Evolutionary conservation across 2,329 filamentous ascomycete genomes (phyloP).

Genomic region (Aulographum hederae): DNA sequence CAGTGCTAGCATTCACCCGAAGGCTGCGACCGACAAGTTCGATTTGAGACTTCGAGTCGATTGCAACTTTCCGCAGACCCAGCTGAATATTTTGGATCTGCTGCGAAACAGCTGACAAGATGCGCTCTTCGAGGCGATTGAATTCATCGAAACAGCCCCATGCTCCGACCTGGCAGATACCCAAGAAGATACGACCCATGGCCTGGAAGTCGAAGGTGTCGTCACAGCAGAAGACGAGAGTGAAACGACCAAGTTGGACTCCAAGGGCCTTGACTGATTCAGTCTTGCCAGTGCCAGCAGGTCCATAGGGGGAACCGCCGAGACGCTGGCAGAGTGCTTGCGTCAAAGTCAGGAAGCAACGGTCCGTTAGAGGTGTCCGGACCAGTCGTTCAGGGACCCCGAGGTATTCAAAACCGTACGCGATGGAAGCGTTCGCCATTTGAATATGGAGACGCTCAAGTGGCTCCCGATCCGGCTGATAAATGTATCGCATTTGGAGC

Average conservation of each 20-base stretch:
- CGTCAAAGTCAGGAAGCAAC: conserved; percentile 94
- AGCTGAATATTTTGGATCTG: conserved; percentile 99
- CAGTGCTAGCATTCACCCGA: conserved; percentile 78
- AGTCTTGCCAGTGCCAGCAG: conserved; percentile 95
- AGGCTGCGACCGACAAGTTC: conserved; percentile 86
- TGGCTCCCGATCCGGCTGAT: conserved; percentile 63
- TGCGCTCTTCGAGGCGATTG: conserved; percentile 95
- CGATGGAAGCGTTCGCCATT: conserved; percentile 91
- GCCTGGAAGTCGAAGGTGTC: conserved; percentile 99
- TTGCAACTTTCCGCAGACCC: conserved; percentile 67
- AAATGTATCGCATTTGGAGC: conserved; percentile 92
- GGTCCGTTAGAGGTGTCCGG: conserved; percentile 87
- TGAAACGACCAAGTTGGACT: conserved; percentile 91
- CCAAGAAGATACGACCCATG: conserved; percentile 98
- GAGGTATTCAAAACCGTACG: conserved; percentile 96
- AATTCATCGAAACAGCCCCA: conserved; percentile 99
- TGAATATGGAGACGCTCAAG: conserved; percentile 71
- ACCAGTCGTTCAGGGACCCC: conserved; percentile 93
- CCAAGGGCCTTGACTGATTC: conserved; percentile 97
- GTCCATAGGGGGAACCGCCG: conserved; percentile 91
- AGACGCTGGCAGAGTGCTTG: conserved; percentile 89
- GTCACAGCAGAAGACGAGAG: conserved; percentile 97
- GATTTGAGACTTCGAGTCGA: conserved; percentile 74
- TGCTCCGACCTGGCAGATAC: conserved; percentile 95
- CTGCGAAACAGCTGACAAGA: conserved; percentile 92